Evolutionary conservation across 257 asterid genomes (phyloP), one percentile per base, ranked within the genome.

Genomic region (Linderniella brevidens): DNA sequence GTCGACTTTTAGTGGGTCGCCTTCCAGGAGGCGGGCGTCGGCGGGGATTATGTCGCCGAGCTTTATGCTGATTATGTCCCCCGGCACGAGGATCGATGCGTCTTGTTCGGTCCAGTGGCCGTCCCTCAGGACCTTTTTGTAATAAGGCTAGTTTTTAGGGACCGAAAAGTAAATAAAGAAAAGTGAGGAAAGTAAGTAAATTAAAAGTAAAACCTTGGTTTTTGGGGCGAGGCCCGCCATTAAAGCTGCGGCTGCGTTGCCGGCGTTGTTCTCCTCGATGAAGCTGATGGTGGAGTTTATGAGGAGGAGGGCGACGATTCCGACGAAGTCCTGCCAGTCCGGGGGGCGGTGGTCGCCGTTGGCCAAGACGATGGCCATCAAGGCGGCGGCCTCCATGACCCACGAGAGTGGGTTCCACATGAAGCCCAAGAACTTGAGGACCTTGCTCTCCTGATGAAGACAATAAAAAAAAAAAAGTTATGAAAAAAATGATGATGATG

Each of bases 331-430:
- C 17, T 46, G 51, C 51, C 51, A 46, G 18, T 46, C 51, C 1
- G 51, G 51, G 25, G 51, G 13, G 2, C 25, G 19, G 35, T 32
- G 32, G 65, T 79, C 83, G 66, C 83, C 83, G 46, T 72, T 72
- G 25, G 85, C 77, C 70, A 86, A 64, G 53, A 37, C 78, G 55
- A 86, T 82, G 57, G 94, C 93, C 97, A 86, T 86, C 10, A 86
- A 53, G 15, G 97, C 94, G 19, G 97, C 97, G 55, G 11, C 32
- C 35, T 86, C 96, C 96, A 86, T 86, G 56, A 86, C 96, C 96
- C 96, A 86, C 39, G 96, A 86, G 10, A 86, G 93, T 59, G 94
- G 97, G 65, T 82, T 86, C 97, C 97, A 86, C 97, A 86, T 86
- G 46, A 86, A 86, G 15, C 97, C 97, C 66, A 86, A 61, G 68